A percentile compares a stretch with the other conserved stretches of the same genome.
These are phyloP conservation scores for Lunasporangiospora selenospora DNA, from an alignment of 192 early-diverging fungal genomes.

Conservation along the genomic window DNA sequence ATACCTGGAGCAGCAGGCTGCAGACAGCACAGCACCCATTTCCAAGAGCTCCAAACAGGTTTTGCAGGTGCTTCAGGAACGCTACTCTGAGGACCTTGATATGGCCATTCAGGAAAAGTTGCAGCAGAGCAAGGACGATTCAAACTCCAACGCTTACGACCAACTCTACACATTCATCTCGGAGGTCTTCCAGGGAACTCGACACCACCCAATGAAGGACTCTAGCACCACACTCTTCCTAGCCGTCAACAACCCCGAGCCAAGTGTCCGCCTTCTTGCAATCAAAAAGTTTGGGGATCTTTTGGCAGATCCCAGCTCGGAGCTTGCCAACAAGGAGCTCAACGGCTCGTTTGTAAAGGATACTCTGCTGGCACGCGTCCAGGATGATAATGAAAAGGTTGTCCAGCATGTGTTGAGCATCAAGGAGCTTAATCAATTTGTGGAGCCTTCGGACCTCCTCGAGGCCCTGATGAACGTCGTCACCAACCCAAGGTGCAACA, in stretches of 20 bases:
- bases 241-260: slow-evolving; percentile 77
- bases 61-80: slow-evolving; percentile 45
- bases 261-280: slow-evolving; percentile 72
- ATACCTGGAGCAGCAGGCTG: slow-evolving; percentile 29
- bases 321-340: slow-evolving; percentile 23
- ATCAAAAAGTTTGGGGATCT: slow-evolving; percentile 69
- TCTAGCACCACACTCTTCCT: slow-evolving; percentile 82
- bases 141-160: slow-evolving; percentile 21
- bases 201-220: slow-evolving; percentile 68
- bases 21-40: slow-evolving; percentile 15
- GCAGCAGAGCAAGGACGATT: slow-evolving; percentile 22
- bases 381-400: slow-evolving; percentile 59
- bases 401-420: slow-evolving; percentile 50
- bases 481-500: slow-evolving; percentile 11
- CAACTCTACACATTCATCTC: slow-evolving; percentile 63
- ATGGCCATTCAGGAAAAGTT: slow-evolving; percentile 48
- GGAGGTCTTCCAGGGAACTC: slow-evolving; percentile 59
- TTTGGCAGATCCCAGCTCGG: slow-evolving; percentile 49
- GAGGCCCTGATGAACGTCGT: slow-evolving; percentile 31
- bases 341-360: slow-evolving; percentile 53
- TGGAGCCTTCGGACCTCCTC: slow-evolving; percentile 30
- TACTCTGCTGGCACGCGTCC: slow-evolving; percentile 55
- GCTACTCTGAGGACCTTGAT: slow-evolving; percentile 54
- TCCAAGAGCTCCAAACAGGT: slow-evolving; percentile 27
- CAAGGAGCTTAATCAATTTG: slow-evolving; percentile 19